A percentile compares a stretch with the other conserved stretches of the same genome.
Conservation (phyloP, 805 yeast species). For the Suhomyces tanzawaensis region DNA sequence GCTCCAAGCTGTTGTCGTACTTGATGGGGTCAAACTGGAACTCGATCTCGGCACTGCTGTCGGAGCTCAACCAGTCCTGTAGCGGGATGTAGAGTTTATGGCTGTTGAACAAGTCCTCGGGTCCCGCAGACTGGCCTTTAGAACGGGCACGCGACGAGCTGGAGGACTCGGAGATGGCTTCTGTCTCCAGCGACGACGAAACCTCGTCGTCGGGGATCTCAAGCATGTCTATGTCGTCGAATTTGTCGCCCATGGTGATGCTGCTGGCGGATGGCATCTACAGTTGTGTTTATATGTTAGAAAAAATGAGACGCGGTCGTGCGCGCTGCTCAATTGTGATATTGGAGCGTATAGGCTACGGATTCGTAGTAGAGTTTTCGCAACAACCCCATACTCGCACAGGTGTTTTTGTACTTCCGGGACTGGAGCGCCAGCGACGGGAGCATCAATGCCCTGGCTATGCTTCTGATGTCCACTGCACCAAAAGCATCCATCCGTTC, state of each 20-base stretch:
- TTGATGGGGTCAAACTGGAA: slow-evolving; percentile 45
- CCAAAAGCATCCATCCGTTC: slow-evolving; percentile 1
- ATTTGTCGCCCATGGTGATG: slow-evolving; percentile 4
- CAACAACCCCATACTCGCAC: background rate
- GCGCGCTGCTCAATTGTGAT: background rate
- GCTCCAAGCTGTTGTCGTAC: slow-evolving; percentile 31
- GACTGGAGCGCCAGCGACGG: too few species aligned
- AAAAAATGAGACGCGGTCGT: background rate
- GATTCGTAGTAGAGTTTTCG: background rate
- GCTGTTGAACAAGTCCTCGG: slow-evolving; percentile 8
- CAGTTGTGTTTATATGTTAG: background rate
- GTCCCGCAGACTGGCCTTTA: background rate
- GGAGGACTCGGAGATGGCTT: slow-evolving; percentile 14
- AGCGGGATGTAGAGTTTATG: slow-evolving; percentile 36
- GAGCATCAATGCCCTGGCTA: too few species aligned
- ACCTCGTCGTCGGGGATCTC: slow-evolving; percentile 37
- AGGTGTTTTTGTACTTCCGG: background rate
- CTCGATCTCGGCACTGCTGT: slow-evolving; percentile 28
- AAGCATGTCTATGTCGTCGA: slow-evolving; percentile 43
- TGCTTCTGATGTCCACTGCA: too few species aligned
- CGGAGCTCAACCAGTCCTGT: slow-evolving; percentile 44
- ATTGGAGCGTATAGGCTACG: background rate
- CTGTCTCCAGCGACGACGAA: slow-evolving; percentile 18
- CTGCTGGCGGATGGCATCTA: background rate
- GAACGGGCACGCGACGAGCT: slow-evolving; percentile 4